Evolutionary conservation across 805 yeast genomes (phyloP).

Genomic region (Allodekkera sacchari): DNA sequence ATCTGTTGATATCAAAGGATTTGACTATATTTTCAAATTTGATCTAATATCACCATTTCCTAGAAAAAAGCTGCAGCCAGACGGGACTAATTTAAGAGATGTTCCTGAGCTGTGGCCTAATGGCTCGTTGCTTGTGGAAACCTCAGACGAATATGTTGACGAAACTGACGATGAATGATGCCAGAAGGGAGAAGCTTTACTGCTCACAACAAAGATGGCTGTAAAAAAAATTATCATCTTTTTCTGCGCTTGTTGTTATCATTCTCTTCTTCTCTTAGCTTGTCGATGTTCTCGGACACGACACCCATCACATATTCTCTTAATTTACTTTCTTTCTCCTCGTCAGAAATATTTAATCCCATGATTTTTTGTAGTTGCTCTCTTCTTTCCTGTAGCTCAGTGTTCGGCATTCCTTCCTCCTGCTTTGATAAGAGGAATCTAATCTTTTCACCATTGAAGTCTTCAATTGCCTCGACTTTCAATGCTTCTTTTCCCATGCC

Average conservation of each 20-base stretch:
- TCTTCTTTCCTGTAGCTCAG: conserved; percentile 48
- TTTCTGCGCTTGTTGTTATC: conserved; percentile 12
- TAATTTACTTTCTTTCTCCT: conserved; percentile 72
- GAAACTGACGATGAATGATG: conserved; percentile 4
- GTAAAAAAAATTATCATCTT: conserved; percentile 11
- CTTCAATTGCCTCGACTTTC: conserved; percentile 6
- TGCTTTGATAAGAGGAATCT: conserved; percentile 49
- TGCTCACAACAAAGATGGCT: conserved; percentile 1
- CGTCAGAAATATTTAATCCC: conserved; percentile 38
- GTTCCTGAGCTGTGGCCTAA: conserved; percentile 29
- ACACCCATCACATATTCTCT: conserved; percentile 59
- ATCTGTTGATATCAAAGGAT: conserved; percentile 7
- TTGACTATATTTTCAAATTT: conserved; percentile 21
- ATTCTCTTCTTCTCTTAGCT: conserved; percentile 9
- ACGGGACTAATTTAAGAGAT: conserved; percentile 12
- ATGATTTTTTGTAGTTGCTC: conserved; percentile 61
- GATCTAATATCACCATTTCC: conserved; percentile 30
- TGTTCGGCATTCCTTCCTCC: conserved; percentile 26
- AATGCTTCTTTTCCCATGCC: conserved; percentile 15
- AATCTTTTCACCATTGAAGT: conserved; percentile 34
- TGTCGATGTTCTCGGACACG: conserved; percentile 38
- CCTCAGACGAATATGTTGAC: conserved; percentile 14
- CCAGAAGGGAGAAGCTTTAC: conserved; percentile 3
- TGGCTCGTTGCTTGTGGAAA: conserved; percentile 28
- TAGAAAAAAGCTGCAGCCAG: conserved; percentile 21